These are phyloP conservation scores for Cicer chorassanicum DNA, from an alignment of 306 rosid species.

Conservation along the genomic window DNA sequence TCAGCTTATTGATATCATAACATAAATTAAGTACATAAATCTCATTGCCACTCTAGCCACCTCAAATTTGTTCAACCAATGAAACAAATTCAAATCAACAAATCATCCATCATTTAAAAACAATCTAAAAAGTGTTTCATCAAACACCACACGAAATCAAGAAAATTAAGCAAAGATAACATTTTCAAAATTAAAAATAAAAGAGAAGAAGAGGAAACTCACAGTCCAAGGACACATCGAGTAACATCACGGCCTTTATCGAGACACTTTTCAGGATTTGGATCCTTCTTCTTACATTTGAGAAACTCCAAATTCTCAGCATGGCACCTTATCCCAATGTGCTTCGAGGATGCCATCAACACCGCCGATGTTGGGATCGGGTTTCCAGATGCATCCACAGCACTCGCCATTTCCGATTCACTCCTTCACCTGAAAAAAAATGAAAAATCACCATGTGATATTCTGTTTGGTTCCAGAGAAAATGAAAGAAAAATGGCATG, in stretches of 20 bases:
- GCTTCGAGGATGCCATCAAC: slow-evolving; percentile 89
- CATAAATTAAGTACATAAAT: not conserved
- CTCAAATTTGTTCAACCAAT: slow-evolving; percentile 1
- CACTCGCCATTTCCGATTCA: slow-evolving; percentile 67
- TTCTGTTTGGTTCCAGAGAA: slow-evolving; percentile 41
- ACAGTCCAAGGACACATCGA: slow-evolving; percentile 91
- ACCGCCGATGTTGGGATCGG: slow-evolving; percentile 96
- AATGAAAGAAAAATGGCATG: slow-evolving; percentile 1
- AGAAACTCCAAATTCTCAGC: slow-evolving; percentile 83
- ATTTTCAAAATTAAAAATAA: not conserved
- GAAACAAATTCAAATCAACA: not conserved
- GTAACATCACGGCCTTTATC: slow-evolving; percentile 89
- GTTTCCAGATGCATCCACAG: slow-evolving; percentile 79
- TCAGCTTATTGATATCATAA: not conserved
- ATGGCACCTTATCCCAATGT: slow-evolving; percentile 71
- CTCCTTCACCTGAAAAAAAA: slow-evolving; percentile 25
- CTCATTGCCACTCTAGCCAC: slow-evolving; percentile 14
- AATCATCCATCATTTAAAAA: not conserved
- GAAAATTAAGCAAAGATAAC: not conserved
- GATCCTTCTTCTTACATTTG: slow-evolving; percentile 90
- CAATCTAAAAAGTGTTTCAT: not conserved
- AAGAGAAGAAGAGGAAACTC: slow-evolving; percentile 25
- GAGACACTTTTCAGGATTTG: slow-evolving; percentile 89
- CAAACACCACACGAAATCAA: slow-evolving; percentile 1
- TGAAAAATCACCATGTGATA: not conserved